Percentiles rank a stretch among this genome's conserved stretches.
Conservation (phyloP, 768 basidiomycete genomes). For the Kwoniella dejecticola region DNA sequence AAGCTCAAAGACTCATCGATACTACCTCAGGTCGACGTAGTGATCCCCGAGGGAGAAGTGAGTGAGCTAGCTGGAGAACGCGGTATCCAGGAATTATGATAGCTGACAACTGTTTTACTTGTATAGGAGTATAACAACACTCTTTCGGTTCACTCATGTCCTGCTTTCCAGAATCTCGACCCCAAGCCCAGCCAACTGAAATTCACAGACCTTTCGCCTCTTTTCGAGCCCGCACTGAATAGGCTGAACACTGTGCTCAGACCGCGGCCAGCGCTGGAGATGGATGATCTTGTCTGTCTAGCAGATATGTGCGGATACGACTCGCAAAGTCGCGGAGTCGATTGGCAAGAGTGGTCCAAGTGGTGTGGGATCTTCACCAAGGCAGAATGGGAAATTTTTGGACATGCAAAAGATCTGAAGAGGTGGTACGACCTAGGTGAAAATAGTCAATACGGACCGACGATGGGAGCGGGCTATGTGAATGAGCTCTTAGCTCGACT, state of each 20-base stretch:
- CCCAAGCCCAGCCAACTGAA: slow-evolving; percentile 29
- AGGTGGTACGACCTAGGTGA: slow-evolving; percentile 67
- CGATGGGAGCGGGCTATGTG: slow-evolving; percentile 67
- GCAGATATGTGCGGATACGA: slow-evolving; percentile 81
- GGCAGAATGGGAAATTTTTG: slow-evolving; percentile 68
- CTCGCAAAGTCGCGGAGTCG: slow-evolving; percentile 59
- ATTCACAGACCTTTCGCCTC: slow-evolving; percentile 13
- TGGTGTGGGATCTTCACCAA: slow-evolving; percentile 73
- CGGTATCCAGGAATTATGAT: neutral
- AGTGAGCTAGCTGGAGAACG: slow-evolving; percentile 4
- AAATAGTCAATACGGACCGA: slow-evolving; percentile 36
- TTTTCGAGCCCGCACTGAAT: slow-evolving; percentile 24
- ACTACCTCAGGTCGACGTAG: slow-evolving; percentile 33
- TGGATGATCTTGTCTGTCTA: slow-evolving; percentile 63
- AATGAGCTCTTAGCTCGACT: slow-evolving; percentile 87
- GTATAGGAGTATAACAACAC: slow-evolving; percentile 45
- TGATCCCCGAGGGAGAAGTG: slow-evolving; percentile 41
- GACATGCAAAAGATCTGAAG: slow-evolving; percentile 71
- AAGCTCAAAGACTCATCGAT: slow-evolving; percentile 13
- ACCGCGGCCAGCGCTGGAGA: slow-evolving; percentile 56
- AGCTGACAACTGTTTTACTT: neutral
- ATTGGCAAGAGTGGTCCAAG: slow-evolving; percentile 60
- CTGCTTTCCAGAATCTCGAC: slow-evolving; percentile 30
- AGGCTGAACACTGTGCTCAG: slow-evolving; percentile 36
- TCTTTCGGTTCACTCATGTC: slow-evolving; percentile 46